Base-by-base conservation (phyloP, 768 basidiomycete species). In the Neoboletus magnificus region DNA sequence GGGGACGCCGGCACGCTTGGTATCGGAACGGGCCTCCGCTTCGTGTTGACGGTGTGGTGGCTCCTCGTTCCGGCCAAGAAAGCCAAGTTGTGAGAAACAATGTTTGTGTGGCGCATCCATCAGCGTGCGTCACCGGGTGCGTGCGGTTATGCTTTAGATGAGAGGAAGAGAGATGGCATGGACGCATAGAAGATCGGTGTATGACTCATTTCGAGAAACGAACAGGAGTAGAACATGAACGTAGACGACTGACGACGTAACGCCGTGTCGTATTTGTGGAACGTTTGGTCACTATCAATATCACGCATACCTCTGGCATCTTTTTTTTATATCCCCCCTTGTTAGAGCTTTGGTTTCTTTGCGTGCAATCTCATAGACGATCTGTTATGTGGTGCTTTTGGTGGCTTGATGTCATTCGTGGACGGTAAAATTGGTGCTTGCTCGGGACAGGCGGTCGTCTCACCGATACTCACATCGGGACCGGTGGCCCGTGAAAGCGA, bases 1-100 rank as follows among this genome's bases (percentile, higher is more conserved):
- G 88, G 88, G 30, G 75, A 83, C 0, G 81, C 85, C 0, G 80
- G 77, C 1, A 77, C 88, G 0, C 76, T 91, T n/a, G 88, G 85
- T 5, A 73, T 91, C 44, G 85, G 79, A 3, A 76, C 82, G 0
- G 88, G 82, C 13, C 57, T 91, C 49, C 78, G 89, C 11, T 60
- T 87, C 41, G 54, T 89, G 56, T 75, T 89, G 55, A 71, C 85
- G 7, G 37, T 87, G 3, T 78, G 77, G 54, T 91, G 89, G 89
- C 64, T 87, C 2, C 79, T 87, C 61, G 76, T 87, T 2, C 86
- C 83, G 0, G 57, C 56, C 41, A 72, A 65, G 54, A 54, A 57
- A 11, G 4, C 50, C 18, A 61, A 54, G 48, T 41, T 48, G 12
- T 64, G 45, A 55, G 30, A n/a, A 25, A 16, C 20, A 8, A 22